Base-by-base conservation (phyloP, 441 rosid species). In the Codiaeum variegatum region DNA sequence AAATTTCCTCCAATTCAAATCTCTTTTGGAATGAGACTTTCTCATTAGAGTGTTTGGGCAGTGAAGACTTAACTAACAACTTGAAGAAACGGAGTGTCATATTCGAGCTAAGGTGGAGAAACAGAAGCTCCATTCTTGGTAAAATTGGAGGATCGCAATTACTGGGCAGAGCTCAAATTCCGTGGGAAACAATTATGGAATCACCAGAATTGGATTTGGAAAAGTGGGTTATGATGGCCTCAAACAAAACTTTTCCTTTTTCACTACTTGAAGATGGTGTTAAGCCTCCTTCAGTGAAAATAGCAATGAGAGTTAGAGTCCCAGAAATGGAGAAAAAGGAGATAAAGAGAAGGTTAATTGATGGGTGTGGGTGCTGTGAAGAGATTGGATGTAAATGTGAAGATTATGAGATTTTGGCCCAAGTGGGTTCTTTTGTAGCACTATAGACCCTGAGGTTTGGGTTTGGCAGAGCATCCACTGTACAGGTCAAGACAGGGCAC, bases 41-140 rank as follows among this genome's bases (percentile, higher is more conserved):
- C 80, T 87, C 89, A 6, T 54, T 91, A 23, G 90, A 88, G 70
- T 88, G 94, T 73, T 80, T 63, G 56, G 91, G 91, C 4, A 60
- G 75, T 15, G 76, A 85, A 78, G 88, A 75, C 29, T 85, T 90
- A 66, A 62, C 88, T 38, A 52, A 74, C 24, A 70, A 67, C 63
- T 46, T 91, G 44, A 83, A 75, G 82, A 79, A 86, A 82, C 83
- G 86, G 11, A 82, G 74, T 46, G 81, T 88, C 0, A 83, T 80
- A 28, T 84, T 93, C 31, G 93, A 93, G 89, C 81, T 91, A 32
- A 67, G 93, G 51, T 81, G 83, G 84, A 80, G 86, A 76, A 82
- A 64, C 51, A 71, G 79, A 31, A 21, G 72, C 4, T 67, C 84
- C 16, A 62, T 84, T 29, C 71, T 88, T 21, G 64, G 64, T 60